Base-by-base conservation (phyloP, 2,329 filamentous ascomycete species). In the Apiospora pterosperma region DNA sequence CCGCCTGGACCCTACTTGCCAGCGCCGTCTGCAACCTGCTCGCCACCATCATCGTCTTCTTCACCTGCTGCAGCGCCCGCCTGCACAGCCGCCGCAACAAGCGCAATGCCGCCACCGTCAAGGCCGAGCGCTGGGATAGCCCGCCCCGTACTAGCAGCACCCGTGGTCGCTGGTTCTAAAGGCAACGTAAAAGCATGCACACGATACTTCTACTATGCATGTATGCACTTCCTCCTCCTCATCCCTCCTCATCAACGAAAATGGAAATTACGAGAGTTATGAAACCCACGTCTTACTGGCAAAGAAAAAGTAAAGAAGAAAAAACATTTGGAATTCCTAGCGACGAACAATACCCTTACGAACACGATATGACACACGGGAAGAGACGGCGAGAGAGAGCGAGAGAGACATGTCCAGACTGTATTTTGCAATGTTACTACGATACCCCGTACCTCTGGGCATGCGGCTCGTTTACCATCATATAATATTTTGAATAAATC, bases 1-100 rank as follows among this genome's bases (percentile, higher is more conserved):
- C 78, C 28, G 83, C 88, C 62, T 90, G 87, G 86, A 82, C 84
- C 14, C 73, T 85, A 4, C 76, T 89, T 14, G 85, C 76, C 8
- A 81, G 82, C 4, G 84, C 84, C 68, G 75, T 87, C 65, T 78
- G 80, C 68, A 75, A 82, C n/a, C 79, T 88, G 62, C 65, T 87
- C 36, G 86, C 80, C 8, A 81, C 82, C 28, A 66, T 85, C 61
- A 67, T 88, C 62, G 80, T 89, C 63, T 82, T 89, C 67, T 76
- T 88, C 67, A 85, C 84, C 16, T 89, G 86, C 80, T 87, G 82
- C 76, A 42, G 38, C 25, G 39, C 60, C 39, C 38, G 60, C n/a
- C 16, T 62, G 10, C 60, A 62, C 60, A 42, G 36, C 16, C 31
- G 36, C 25, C 60, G 60, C 28, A 12, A 48, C 38, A n/a, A n/a